Evolutionary conservation across 1,284 basidiomycete species (phyloP).

Genomic region (Cryptococcus neoformans): DNA sequence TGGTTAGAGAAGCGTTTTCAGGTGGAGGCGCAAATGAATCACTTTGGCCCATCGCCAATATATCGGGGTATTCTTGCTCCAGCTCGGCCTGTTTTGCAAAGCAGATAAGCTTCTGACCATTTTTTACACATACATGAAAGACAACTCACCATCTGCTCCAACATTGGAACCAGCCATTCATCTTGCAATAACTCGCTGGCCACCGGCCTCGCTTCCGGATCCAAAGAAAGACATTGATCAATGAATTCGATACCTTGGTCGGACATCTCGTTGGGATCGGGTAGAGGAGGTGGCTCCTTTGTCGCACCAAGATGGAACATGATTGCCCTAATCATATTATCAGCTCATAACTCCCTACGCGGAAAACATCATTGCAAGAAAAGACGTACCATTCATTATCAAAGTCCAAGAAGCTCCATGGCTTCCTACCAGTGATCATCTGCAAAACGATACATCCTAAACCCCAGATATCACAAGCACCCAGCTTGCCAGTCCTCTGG

Average conservation of each 20-base stretch:
- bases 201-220: constrained; percentile 77
- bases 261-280: constrained; percentile 85
- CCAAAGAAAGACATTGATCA: constrained; percentile 84
- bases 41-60: constrained; percentile 1
- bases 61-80: constrained; percentile 15
- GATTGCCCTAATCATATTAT: constrained; percentile 67
- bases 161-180: constrained; percentile 69
- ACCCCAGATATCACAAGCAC: constrained; percentile 97
- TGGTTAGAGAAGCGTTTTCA: constrained; percentile 7
- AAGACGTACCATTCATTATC: constrained; percentile 91
- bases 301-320: constrained; percentile 99
- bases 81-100: constrained; percentile 7
- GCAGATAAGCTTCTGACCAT: not conserved
- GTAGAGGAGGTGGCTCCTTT: constrained; percentile 92
- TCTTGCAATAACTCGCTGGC: constrained; percentile 84
- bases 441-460: constrained; percentile 96
- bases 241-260: constrained; percentile 92
- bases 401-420: constrained; percentile 96
- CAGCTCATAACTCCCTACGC: constrained; percentile 1
- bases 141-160: constrained; percentile 30
- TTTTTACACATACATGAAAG: not conserved
- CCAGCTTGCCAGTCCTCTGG: constrained; percentile 68
- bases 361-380: not conserved
- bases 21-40: constrained; percentile 8
- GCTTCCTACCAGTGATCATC: constrained; percentile 90